Evolutionary conservation across 2,329 filamentous ascomycete genomes (phyloP).

Genomic region (Fusarium sororula): DNA sequence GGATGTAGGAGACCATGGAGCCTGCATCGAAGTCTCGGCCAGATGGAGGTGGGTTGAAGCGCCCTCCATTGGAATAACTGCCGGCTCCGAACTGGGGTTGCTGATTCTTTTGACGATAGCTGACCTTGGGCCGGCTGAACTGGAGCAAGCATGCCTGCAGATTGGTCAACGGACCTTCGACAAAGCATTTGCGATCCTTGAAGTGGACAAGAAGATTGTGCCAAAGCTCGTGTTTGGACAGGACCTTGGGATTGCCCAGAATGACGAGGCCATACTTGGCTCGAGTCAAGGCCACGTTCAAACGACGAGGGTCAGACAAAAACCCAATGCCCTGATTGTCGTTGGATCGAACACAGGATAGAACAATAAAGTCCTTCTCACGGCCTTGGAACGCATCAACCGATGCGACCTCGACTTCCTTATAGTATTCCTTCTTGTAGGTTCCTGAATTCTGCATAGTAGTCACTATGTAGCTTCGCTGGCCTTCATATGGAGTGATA

Average conservation of each 20-base stretch:
- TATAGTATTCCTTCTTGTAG: constrained; percentile 98
- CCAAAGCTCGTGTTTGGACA: constrained; percentile 98
- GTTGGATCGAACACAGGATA: constrained; percentile 97
- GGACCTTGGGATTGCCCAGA: constrained; percentile 94
- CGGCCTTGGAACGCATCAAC: constrained; percentile 98
- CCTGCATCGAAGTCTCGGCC: constrained; percentile 75
- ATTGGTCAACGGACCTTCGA: constrained; percentile 94
- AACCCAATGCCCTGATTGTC: constrained; percentile 99
- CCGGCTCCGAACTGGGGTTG: constrained; percentile 69
- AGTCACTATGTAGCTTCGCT: constrained; percentile 96
- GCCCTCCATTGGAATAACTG: constrained; percentile 53
- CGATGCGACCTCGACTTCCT: constrained; percentile 97
- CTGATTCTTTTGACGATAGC: constrained; percentile 87
- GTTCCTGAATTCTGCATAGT: constrained; percentile 99
- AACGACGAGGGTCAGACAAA: constrained; percentile 94
- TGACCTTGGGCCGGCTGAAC: constrained; percentile 92
- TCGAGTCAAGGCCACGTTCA: constrained; percentile 96
- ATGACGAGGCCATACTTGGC: constrained; percentile 97
- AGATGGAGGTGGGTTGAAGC: constrained; percentile 54
- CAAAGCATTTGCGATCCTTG: constrained; percentile 95
- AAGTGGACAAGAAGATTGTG: constrained; percentile 95
- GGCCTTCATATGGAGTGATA: constrained; percentile 98
- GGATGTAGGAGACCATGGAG: constrained; percentile 94
- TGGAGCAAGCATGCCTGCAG: constrained; percentile 95
- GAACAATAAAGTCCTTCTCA: constrained; percentile 98